Percentiles rank a stretch among this genome's conserved stretches.
Conservation (phyloP, 2,329 filamentous ascomycete species). For the Endocalyx cinctus region DNA sequence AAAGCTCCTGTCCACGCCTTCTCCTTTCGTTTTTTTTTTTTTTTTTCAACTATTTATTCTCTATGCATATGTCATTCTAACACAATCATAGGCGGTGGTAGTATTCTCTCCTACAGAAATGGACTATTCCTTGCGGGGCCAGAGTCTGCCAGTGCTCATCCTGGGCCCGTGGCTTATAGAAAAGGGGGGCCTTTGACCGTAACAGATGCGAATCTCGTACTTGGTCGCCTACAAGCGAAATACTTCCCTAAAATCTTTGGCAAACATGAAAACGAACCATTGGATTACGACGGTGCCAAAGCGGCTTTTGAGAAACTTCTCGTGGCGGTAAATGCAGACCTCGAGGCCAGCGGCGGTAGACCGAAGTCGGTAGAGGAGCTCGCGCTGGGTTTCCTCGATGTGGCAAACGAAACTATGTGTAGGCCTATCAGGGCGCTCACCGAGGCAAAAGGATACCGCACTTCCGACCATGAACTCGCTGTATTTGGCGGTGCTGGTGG, state of each 20-base stretch:
- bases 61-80: conserved; percentile 4
- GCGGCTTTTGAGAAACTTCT: conserved; percentile 37
- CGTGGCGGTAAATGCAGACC: conserved; percentile 33
- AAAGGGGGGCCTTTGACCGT: conserved; percentile 68
- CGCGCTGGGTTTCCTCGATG: conserved; percentile 68
- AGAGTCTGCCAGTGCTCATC: conserved; percentile 67
- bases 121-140: conserved; percentile 70
- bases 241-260: conserved; percentile 59
- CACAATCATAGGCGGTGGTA: conserved; percentile 57
- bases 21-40: too few relatives aligned
- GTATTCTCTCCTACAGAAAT: conserved; percentile 64
- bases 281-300: conserved; percentile 36
- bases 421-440: conserved; percentile 57
- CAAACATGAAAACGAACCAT: conserved; percentile 56
- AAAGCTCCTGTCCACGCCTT: too few relatives aligned
- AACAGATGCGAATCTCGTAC: conserved; percentile 66
- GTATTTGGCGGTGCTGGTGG: conserved; percentile 67
- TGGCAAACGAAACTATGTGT: conserved; percentile 73
- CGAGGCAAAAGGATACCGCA: conserved; percentile 8
- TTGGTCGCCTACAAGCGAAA: conserved; percentile 47
- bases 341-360: conserved; percentile 8
- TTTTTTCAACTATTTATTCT: conserved; percentile 4
- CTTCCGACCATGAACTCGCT: conserved; percentile 28
- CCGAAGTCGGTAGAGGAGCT: conserved; percentile 30
- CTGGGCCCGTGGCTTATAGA: conserved; percentile 67